phyloP scores from a whole-genome alignment of 2,329 filamentous ascomycete species.

The Xylariaceae sp. region DNA sequence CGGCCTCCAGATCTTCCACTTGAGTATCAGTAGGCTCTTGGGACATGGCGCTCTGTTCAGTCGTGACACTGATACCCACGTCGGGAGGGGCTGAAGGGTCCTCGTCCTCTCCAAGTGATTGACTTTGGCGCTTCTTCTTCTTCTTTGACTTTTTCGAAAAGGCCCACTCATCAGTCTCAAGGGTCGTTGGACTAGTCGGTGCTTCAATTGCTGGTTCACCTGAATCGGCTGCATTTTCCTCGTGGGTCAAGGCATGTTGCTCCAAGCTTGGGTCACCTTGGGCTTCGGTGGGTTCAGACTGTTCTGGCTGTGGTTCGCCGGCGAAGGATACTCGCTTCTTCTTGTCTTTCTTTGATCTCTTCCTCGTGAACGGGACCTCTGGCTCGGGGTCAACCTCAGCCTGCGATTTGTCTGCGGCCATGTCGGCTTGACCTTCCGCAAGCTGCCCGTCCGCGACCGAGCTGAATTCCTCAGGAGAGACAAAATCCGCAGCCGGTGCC shows the following conservation, averaged over 20 bases:
- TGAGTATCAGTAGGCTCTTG: constrained; percentile 7
- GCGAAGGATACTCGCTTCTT: constrained; percentile 10
- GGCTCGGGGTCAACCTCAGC: constrained; percentile 6
- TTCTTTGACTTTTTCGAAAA: constrained; percentile 10
- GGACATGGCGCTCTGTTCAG: constrained; percentile 7
- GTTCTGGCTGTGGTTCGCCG: constrained; percentile 8
- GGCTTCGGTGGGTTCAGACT: constrained; percentile 4
- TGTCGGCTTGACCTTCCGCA: background rate
- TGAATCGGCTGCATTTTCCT: too few relatives aligned
- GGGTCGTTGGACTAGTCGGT: constrained; percentile 2
- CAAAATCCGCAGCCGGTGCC: too few relatives aligned
- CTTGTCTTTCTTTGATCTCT: constrained; percentile 18
- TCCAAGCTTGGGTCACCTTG: too few relatives aligned
- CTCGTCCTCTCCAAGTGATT: constrained; percentile 4
- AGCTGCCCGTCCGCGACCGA: too few relatives aligned
- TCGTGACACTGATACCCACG: constrained; percentile 4
- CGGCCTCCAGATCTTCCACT: constrained; percentile 8
- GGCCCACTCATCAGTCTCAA: constrained; percentile 4
- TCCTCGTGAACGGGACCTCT: constrained; percentile 10
- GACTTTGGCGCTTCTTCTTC: constrained; percentile 9
- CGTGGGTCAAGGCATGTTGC: too few relatives aligned
- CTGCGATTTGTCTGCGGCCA: constrained; percentile 4
- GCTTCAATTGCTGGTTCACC: constrained; percentile 3
- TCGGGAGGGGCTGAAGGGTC: constrained; percentile 3
- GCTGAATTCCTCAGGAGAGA: too few relatives aligned